phyloP scores from a whole-genome alignment of 2,329 filamentous ascomycete species.

The Aspergillus pseudotamarii region DNA sequence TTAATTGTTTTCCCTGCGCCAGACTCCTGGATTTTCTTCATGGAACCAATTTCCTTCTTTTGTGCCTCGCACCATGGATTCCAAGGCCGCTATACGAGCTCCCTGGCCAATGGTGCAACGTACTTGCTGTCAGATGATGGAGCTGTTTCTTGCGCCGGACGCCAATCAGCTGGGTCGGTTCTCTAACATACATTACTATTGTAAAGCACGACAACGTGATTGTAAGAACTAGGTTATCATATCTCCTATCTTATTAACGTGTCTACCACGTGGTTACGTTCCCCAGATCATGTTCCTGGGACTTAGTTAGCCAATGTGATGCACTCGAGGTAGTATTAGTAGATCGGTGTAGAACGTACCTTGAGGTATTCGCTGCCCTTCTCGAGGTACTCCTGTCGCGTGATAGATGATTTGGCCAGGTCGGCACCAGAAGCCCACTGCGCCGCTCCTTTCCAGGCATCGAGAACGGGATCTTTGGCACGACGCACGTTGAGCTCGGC shows the following conservation, averaged over 20 bases:
- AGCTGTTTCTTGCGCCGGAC: background rate
- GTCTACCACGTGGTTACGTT: constrained; percentile 36
- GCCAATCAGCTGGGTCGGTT: background rate
- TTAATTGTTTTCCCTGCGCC: constrained; percentile 7
- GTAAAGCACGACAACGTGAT: background rate
- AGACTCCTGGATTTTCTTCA: constrained; percentile 11
- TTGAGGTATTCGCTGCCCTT: constrained; percentile 95
- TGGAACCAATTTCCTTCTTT: constrained; percentile 6
- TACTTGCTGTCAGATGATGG: background rate
- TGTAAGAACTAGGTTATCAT: background rate
- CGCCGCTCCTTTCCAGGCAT: constrained; percentile 93
- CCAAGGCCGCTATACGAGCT: constrained; percentile 11
- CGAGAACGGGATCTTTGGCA: constrained; percentile 75
- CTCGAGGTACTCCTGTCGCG: constrained; percentile 81
- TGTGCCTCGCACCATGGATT: constrained; percentile 27
- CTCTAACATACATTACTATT: constrained; percentile 9
- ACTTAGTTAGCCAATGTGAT: constrained; percentile 15
- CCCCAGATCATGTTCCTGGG: constrained; percentile 42
- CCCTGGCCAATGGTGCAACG: background rate
- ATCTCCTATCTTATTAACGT: background rate
- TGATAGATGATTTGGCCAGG: constrained; percentile 69
- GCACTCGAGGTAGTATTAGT: background rate
- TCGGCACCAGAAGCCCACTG: constrained; percentile 68
- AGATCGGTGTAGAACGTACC: constrained; percentile 45
- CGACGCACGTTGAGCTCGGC: constrained; percentile 69